Evolutionary conservation across 1,284 basidiomycete genomes (phyloP).

Genomic region (Melampsora occidentalis): DNA sequence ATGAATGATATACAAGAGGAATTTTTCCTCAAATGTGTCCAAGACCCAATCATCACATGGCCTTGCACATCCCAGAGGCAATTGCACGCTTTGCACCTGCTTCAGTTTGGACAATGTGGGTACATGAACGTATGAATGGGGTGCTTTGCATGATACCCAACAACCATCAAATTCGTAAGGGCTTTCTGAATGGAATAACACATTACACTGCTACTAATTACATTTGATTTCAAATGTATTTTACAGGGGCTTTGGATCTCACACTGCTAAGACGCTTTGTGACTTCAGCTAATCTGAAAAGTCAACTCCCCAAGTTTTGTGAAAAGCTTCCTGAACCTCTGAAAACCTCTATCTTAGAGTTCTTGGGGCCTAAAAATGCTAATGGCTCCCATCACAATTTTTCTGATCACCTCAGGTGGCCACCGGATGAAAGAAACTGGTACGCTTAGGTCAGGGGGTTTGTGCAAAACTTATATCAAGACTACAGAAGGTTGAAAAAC

Average conservation of each 20-base stretch:
- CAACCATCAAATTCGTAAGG: neutral
- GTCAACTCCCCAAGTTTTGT: neutral
- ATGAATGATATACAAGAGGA: too few relatives aligned
- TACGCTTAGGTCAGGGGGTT: neutral
- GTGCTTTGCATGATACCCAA: neutral
- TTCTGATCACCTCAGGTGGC: too few relatives aligned
- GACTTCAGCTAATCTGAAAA: neutral
- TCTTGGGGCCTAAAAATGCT: neutral
- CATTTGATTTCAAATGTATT: neutral
- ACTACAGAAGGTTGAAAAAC: neutral
- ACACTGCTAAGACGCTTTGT: neutral
- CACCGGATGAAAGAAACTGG: neutral
- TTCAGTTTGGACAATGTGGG: neutral
- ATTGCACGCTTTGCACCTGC: slow-evolving; percentile 7
- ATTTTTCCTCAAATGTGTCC: neutral
- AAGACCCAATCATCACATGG: slow-evolving; percentile 9
- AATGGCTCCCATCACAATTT: neutral
- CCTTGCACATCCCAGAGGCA: neutral
- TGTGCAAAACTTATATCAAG: neutral
- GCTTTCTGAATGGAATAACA: neutral
- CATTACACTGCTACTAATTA: neutral
- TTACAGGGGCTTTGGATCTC: slow-evolving; percentile 9
- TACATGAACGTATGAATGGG: neutral
- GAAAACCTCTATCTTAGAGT: neutral
- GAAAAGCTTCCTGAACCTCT: neutral